Evolutionary conservation across 2,329 filamentous ascomycete genomes (phyloP).

Genomic region (Cladophialophora psammophila): DNA sequence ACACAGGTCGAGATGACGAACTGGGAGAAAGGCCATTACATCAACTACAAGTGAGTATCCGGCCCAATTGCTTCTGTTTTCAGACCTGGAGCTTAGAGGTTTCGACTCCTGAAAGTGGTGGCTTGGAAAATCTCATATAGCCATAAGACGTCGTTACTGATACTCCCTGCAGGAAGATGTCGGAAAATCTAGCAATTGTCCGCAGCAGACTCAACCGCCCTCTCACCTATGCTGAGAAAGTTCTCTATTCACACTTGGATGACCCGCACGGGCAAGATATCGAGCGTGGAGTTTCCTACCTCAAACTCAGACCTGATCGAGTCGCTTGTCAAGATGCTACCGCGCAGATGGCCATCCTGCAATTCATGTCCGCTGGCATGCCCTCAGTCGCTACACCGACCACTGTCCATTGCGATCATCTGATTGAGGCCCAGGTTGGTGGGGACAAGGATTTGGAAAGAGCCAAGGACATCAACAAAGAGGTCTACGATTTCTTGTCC

Average conservation of each 20-base stretch:
- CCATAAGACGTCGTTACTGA: slow-evolving; percentile 13
- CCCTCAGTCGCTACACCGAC: slow-evolving; percentile 90
- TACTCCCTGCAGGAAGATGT: slow-evolving; percentile 81
- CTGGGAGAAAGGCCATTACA: slow-evolving; percentile 94
- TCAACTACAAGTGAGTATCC: slow-evolving; percentile 78
- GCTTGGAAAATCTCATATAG: not conserved
- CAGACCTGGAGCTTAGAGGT: not conserved
- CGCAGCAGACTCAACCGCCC: slow-evolving; percentile 88
- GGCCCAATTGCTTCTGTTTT: not conserved
- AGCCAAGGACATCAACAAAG: slow-evolving; percentile 94
- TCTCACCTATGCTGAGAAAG: slow-evolving; percentile 96
- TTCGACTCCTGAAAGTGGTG: not conserved
- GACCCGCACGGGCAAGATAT: slow-evolving; percentile 96
- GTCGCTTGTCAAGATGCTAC: slow-evolving; percentile 99
- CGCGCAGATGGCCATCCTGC: slow-evolving; percentile 98
- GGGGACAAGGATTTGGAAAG: slow-evolving; percentile 91
- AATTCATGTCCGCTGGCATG: slow-evolving; percentile 99
- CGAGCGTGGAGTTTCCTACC: slow-evolving; percentile 91
- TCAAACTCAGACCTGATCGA: slow-evolving; percentile 95
- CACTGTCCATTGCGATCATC: slow-evolving; percentile 98
- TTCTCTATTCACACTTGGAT: slow-evolving; percentile 98
- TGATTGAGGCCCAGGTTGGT: slow-evolving; percentile 97
- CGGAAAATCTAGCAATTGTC: slow-evolving; percentile 92
- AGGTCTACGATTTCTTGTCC: slow-evolving; percentile 97
- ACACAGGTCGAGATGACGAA: slow-evolving; percentile 89